Conservation (phyloP, 345 rosid genomes). For the Aegle marmelos region DNA sequence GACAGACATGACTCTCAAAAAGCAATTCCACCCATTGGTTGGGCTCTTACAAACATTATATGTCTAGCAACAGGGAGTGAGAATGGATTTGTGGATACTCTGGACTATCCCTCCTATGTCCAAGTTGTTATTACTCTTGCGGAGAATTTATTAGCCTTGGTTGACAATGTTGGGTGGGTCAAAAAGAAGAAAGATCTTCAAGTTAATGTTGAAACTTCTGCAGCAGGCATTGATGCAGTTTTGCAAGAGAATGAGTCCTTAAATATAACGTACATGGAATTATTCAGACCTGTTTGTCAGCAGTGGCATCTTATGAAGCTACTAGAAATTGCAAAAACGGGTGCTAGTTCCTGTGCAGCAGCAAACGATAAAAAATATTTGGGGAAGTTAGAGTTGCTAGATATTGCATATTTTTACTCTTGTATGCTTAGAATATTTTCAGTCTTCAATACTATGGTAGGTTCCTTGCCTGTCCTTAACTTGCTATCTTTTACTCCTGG, state of each 20-base stretch:
- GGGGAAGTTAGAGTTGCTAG: conserved; percentile 53
- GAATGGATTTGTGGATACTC: conserved; percentile 56
- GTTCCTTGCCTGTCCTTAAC: conserved; percentile 82
- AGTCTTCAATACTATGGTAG: conserved; percentile 52
- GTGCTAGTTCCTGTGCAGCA: conserved; percentile 24
- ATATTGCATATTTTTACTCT: conserved; percentile 77
- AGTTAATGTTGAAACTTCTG: conserved; percentile 40
- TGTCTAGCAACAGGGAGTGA: conserved; percentile 62
- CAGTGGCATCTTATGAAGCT: conserved; percentile 89
- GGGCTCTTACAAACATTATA: conserved; percentile 85
- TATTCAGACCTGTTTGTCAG: conserved; percentile 72
- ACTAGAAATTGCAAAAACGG: conserved; percentile 47
- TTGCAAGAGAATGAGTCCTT: conserved; percentile 33
- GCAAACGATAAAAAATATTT: conserved; percentile 25
- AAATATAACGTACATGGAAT: conserved; percentile 54
- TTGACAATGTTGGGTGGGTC: conserved; percentile 45
- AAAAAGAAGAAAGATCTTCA: conserved; percentile 39
- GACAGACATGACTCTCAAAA: conserved; percentile 34
- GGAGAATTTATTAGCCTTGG: conserved; percentile 53
- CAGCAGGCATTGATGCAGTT: conserved; percentile 17
- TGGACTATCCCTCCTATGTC: conserved; percentile 62
- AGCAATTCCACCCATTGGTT: conserved; percentile 71
- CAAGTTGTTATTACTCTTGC: conserved; percentile 58
- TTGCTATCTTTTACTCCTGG: conserved; percentile 91
- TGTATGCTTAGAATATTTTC: conserved; percentile 76